Evolutionary conservation across 345 rosid species (phyloP).

Genomic region (Salix brachista): DNA sequence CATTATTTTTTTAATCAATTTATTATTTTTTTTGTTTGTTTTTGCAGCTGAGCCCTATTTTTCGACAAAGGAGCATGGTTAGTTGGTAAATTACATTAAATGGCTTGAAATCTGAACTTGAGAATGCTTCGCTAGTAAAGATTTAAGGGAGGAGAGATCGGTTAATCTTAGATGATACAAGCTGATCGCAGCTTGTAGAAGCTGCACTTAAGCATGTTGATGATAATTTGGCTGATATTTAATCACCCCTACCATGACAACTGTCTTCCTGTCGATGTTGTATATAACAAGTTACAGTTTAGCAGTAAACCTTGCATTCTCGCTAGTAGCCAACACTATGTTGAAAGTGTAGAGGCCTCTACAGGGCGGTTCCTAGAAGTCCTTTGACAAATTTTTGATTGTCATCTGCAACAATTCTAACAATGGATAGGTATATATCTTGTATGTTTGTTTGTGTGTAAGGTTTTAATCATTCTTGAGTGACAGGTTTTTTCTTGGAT

Average conservation of each 20-base stretch:
- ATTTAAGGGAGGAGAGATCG: constrained; percentile 13
- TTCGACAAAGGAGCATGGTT: constrained; percentile 21
- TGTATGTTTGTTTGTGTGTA: background rate
- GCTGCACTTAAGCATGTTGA: constrained; percentile 82
- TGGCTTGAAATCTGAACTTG: constrained; percentile 8
- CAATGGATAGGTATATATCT: constrained; percentile 74
- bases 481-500: background rate
- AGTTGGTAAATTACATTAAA: constrained; percentile 12
- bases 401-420: constrained; percentile 31
- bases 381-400: constrained; percentile 50
- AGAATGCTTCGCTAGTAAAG: constrained; percentile 2
- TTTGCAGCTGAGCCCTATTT: constrained; percentile 27
- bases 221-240: constrained; percentile 40
- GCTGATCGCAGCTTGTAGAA: constrained; percentile 68
- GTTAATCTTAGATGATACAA: constrained; percentile 43
- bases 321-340: constrained; percentile 32
- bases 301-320: constrained; percentile 43
- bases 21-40: background rate
- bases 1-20: background rate
- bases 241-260: constrained; percentile 51
- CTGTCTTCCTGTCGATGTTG: constrained; percentile 36
- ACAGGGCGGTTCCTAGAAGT: constrained; percentile 51
- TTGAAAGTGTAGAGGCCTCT: constrained; percentile 48
- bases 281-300: constrained; percentile 64
- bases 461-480: background rate